These are phyloP conservation scores for Raddia guianensis DNA, from an alignment of 176 grass and related monocot genomes.

Conservation along the genomic window DNA sequence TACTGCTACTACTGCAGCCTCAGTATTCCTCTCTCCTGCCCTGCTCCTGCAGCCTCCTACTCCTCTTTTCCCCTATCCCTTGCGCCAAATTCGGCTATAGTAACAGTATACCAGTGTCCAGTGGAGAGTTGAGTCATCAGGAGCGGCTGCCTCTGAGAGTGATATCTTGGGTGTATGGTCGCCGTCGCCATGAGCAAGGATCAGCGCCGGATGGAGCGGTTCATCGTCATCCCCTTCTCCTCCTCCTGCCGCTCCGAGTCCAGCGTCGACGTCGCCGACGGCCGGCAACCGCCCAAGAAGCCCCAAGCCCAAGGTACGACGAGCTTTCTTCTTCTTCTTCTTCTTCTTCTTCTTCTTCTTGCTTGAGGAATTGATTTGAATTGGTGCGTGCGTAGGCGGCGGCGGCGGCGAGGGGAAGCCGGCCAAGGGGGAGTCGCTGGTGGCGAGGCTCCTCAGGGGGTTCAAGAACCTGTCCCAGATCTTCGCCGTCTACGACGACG, in stretches of 20 bases:
- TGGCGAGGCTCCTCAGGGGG: conserved; percentile 60
- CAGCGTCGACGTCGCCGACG: conserved; percentile 67
- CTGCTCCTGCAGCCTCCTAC: neutral
- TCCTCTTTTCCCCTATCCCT: neutral
- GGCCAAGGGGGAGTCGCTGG: conserved; percentile 50
- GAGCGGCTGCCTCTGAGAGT: too few relatives aligned
- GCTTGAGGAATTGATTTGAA: too few relatives aligned
- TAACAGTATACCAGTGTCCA: neutral
- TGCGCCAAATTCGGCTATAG: neutral
- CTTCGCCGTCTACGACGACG: conserved; percentile 64
- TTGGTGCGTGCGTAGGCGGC: neutral
- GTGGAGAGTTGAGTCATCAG: too few relatives aligned
- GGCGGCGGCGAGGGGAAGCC: neutral
- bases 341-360: neutral
- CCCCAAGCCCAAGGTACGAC: conserved; percentile 27
- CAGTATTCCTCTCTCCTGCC: neutral
- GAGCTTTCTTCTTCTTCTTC: neutral
- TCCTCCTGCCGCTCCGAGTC: conserved; percentile 65
- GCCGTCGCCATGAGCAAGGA: conserved; percentile 42
- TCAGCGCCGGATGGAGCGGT: conserved; percentile 57
- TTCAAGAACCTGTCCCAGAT: conserved; percentile 82
- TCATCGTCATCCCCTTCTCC: conserved; percentile 86
- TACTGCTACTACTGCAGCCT: neutral
- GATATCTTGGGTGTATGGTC: too few relatives aligned
- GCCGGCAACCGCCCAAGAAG: conserved; percentile 40